A percentile compares a stretch with the other conserved stretches of the same genome.
These are phyloP conservation scores for Cladosporium velox DNA, from an alignment of 2,329 filamentous ascomycete species.

Conservation along the genomic window DNA sequence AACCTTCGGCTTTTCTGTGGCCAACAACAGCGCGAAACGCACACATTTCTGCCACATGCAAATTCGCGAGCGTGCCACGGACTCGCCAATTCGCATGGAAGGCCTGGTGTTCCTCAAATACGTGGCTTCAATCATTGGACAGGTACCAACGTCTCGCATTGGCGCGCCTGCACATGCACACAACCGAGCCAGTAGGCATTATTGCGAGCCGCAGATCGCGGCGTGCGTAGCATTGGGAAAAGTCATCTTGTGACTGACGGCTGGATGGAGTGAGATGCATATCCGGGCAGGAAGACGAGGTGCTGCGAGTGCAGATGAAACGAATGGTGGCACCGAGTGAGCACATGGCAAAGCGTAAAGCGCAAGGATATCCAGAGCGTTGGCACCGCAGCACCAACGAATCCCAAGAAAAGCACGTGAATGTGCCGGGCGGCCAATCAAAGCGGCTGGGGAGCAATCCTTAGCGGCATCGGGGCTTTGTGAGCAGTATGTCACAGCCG, in stretches of 20 bases:
- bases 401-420: conserved; percentile 7
- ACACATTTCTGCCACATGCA: conserved; percentile 2
- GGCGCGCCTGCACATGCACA: conserved; percentile 9
- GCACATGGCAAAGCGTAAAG: conserved; percentile 9
- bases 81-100: neutral
- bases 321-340: neutral
- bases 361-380: neutral
- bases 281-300: neutral
- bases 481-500: conserved; percentile 14
- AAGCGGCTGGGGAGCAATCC: neutral
- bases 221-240: neutral
- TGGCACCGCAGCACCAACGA: neutral
- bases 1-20: neutral
- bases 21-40: conserved; percentile 3
- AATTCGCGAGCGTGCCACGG: neutral
- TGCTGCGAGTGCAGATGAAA: conserved; percentile 1
- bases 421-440: conserved; percentile 8
- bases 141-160: conserved; percentile 17
- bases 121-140: conserved; percentile 15
- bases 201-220: neutral
- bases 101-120: conserved; percentile 7
- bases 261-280: conserved; percentile 7
- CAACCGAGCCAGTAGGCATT: conserved; percentile 12
- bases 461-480: conserved; percentile 9
- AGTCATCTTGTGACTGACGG: neutral